phyloP scores from a whole-genome alignment of 2,329 filamentous ascomycete genomes.

The Stenocarpella maydis region DNA sequence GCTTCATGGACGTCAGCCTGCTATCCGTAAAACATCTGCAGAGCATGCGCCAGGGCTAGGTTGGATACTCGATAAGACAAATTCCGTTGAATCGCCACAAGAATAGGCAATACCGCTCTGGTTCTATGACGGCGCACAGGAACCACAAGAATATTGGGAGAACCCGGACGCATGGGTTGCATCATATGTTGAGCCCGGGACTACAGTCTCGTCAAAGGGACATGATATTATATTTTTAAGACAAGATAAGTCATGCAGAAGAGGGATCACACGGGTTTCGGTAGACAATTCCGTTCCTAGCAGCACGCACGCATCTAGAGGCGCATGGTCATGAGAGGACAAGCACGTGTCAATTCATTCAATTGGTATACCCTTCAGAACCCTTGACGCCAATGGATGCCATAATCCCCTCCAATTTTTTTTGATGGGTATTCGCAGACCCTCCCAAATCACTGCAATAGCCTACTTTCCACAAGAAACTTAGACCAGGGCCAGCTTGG shows the following conservation, averaged over 20 bases:
- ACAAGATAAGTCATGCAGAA: neutral
- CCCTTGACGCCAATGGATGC: constrained; percentile 35
- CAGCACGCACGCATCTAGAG: constrained; percentile 12
- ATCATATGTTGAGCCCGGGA: neutral
- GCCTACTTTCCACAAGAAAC: constrained; percentile 53
- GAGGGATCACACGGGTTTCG: neutral
- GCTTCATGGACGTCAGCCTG: constrained; percentile 89
- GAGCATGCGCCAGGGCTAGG: constrained; percentile 53
- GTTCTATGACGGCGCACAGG: neutral
- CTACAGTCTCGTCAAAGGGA: neutral
- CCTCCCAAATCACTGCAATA: constrained; percentile 27
- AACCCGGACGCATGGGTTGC: neutral
- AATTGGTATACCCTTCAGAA: constrained; percentile 36
- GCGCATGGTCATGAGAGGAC: constrained; percentile 22
- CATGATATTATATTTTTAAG: neutral
- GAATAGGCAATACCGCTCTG: neutral
- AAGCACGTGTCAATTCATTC: constrained; percentile 37
- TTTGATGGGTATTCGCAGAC: constrained; percentile 28
- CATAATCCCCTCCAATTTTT: constrained; percentile 30
- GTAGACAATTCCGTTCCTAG: neutral
- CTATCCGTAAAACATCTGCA: constrained; percentile 87
- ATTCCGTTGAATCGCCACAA: constrained; percentile 1
- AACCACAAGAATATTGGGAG: neutral
- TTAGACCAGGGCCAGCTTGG: constrained; percentile 98
- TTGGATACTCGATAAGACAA: neutral